Percentiles rank a stretch among this genome's conserved stretches.
Conservation (phyloP, 1,284 basidiomycete species). For the Earliella scabrosa region DNA sequence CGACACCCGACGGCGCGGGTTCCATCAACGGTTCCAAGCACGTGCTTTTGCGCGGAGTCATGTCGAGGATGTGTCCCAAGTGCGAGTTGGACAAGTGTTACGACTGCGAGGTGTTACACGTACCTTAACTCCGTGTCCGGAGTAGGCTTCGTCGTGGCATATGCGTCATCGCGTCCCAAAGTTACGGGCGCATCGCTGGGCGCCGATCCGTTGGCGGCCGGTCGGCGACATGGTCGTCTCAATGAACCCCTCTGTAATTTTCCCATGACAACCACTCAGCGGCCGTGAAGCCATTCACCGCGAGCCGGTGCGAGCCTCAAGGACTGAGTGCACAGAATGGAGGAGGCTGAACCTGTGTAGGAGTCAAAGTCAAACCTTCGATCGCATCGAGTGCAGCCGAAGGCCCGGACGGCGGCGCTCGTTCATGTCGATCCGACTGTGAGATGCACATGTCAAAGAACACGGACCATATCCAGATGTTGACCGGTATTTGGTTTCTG, state of each 20-base stretch:
- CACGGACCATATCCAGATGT: constrained; percentile 4
- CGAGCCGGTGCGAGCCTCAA: constrained; percentile 1
- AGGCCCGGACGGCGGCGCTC: not conserved
- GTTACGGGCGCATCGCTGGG: constrained; percentile 2
- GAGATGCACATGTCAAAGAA: too few relatives aligned
- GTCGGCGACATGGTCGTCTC: not conserved
- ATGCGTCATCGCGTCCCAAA: not conserved
- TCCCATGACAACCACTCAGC: constrained; percentile 5
- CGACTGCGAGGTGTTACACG: constrained; percentile 9
- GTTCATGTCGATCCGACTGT: constrained; percentile 7
- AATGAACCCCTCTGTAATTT: not conserved
- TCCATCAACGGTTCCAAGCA: constrained; percentile 19
- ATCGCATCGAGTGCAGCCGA: not conserved
- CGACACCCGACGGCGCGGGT: constrained; percentile 18
- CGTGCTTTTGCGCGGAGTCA: constrained; percentile 24
- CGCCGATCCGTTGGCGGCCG: not conserved
- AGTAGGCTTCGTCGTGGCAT: constrained; percentile 8
- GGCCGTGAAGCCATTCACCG: not conserved
- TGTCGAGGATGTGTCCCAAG: constrained; percentile 15
- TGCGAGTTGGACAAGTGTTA: constrained; percentile 8
- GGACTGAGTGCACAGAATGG: not conserved
- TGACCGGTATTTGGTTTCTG: too few relatives aligned
- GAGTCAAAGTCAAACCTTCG: not conserved
- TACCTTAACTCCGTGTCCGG: constrained; percentile 14
- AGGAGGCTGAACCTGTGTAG: constrained; percentile 4